Evolutionary conservation across 805 yeast species (phyloP), one percentile per base, ranked within the genome.

Genomic region (Sungouiella blattae): DNA sequence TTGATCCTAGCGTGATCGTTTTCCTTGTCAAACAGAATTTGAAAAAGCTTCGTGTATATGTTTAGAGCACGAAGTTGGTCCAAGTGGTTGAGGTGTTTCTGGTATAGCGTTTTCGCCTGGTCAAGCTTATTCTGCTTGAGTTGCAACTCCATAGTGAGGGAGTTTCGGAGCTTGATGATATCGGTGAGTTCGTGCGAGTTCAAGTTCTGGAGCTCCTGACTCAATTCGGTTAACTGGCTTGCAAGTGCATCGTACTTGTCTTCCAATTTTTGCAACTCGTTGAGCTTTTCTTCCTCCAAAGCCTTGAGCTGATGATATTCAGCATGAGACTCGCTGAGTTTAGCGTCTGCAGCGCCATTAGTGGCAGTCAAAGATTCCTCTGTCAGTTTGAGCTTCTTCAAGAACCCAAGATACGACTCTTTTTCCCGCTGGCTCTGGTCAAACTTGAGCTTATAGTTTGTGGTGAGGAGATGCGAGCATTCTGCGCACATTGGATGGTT

Each of bases 1-100:
- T 89, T 89, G 21, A 89, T 91, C 1, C 93, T 82, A 0, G 94
- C 96, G 60, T 85, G 87, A 22, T 77, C 76, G 4, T 91, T 93
- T 13, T 51, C 40, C 7, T 48, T 43, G 42, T 85, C 87, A 44
- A 81, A 84, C 1, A 94, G 84, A 5, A 93, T 89, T 39, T 80
- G 72, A 57, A 91, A 93, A 0, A 87, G 77, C 45, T 83, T 91
- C 41, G 78, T 83, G 59, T 83, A 89, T 1, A 91, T 88, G 54
- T 93, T 89, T 5, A 88, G 69, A 34, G 76, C 77, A 39, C 95
- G 66, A 17, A 93, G 65, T 26, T 74, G 73, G 44, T 87, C 91
- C 28, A 89, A 60, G 43, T 80, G 84, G 42, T 75, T 73, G 26
- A 79, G 58, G 39, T 83, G 80, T 37, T 68, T 65, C 36, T 78